Conservation (phyloP, 2,329 filamentous ascomycete genomes). For the Lasiodiplodia citricola region DNA sequence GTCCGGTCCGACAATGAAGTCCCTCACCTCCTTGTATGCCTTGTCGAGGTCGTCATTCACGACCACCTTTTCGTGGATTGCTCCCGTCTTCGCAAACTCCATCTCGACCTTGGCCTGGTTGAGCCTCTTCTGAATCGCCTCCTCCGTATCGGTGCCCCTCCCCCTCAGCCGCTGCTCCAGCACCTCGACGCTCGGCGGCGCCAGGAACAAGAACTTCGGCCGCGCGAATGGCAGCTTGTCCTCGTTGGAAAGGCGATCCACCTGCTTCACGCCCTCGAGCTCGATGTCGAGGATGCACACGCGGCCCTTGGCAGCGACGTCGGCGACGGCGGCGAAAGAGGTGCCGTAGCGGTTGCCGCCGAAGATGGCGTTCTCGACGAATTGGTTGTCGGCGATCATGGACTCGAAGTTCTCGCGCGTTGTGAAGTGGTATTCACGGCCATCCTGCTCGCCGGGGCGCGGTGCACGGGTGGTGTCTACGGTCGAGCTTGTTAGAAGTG, state of each 20-base stretch:
- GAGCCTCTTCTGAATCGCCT: slow-evolving; percentile 54
- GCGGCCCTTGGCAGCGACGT: slow-evolving; percentile 71
- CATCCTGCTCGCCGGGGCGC: slow-evolving; percentile 74
- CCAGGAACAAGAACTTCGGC: slow-evolving; percentile 83
- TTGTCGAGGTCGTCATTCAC: slow-evolving; percentile 58
- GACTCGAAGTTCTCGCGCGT: slow-evolving; percentile 69
- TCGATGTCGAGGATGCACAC: slow-evolving; percentile 92
- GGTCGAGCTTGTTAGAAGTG: background rate
- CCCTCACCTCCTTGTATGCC: slow-evolving; percentile 56
- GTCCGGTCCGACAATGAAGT: slow-evolving; percentile 53
- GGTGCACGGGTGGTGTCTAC: slow-evolving; percentile 80
- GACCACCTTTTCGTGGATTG: slow-evolving; percentile 58
- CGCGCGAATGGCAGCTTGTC: slow-evolving; percentile 58
- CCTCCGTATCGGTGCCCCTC: slow-evolving; percentile 52
- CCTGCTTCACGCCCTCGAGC: slow-evolving; percentile 97
- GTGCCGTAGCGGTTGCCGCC: slow-evolving; percentile 88
- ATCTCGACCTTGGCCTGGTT: slow-evolving; percentile 54
- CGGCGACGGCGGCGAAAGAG: slow-evolving; percentile 76
- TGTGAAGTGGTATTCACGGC: slow-evolving; percentile 82
- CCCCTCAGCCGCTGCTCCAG: slow-evolving; percentile 66
- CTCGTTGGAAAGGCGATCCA: slow-evolving; percentile 66
- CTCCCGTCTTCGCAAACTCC: slow-evolving; percentile 46
- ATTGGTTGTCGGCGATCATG: slow-evolving; percentile 71
- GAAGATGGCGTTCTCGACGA: slow-evolving; percentile 88
- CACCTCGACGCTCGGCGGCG: slow-evolving; percentile 75